Conservation (phyloP, 306 rosid species). For the Lablab purpureus region DNA sequence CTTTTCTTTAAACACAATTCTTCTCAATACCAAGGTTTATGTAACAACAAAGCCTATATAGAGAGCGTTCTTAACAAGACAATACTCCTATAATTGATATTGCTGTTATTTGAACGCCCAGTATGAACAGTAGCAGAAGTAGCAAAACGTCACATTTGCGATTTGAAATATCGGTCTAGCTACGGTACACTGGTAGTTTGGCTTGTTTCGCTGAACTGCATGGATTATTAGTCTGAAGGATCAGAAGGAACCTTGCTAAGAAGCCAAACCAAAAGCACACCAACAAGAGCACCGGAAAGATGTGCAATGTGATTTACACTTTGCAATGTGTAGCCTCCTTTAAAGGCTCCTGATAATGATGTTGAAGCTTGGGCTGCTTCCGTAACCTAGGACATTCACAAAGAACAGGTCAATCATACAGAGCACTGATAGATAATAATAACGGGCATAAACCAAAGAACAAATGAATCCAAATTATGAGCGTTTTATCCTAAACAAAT, state of each 20-base stretch:
- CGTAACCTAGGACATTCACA: conserved; percentile 70
- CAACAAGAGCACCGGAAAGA: conserved; percentile 98
- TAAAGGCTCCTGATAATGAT: conserved; percentile 65
- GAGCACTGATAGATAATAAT: conserved; percentile 18
- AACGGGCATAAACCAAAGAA: conserved; percentile 30
- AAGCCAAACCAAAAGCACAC: conserved; percentile 90
- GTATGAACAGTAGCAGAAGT: neutral
- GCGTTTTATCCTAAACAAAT: conserved; percentile 23
- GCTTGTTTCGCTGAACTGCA: conserved; percentile 41
- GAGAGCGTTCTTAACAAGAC: conserved; percentile 20
- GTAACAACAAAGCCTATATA: neutral
- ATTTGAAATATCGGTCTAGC: conserved; percentile 30
- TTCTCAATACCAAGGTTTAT: conserved; percentile 23
- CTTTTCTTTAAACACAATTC: neutral
- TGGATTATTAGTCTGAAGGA: conserved; percentile 50
- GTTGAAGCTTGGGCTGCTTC: conserved; percentile 98
- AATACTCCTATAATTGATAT: neutral
- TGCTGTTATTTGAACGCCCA: neutral
- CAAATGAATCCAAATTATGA: neutral
- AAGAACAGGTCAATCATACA: conserved; percentile 35
- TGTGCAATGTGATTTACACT: conserved; percentile 92
- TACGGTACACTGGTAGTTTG: conserved; percentile 34
- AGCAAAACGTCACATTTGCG: conserved; percentile 6
- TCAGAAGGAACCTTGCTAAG: conserved; percentile 86
- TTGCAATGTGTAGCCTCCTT: conserved; percentile 66